These are phyloP conservation scores for Colletotrichum sp. DNA, from an alignment of 2,329 filamentous ascomycete species.

Conservation along the genomic window DNA sequence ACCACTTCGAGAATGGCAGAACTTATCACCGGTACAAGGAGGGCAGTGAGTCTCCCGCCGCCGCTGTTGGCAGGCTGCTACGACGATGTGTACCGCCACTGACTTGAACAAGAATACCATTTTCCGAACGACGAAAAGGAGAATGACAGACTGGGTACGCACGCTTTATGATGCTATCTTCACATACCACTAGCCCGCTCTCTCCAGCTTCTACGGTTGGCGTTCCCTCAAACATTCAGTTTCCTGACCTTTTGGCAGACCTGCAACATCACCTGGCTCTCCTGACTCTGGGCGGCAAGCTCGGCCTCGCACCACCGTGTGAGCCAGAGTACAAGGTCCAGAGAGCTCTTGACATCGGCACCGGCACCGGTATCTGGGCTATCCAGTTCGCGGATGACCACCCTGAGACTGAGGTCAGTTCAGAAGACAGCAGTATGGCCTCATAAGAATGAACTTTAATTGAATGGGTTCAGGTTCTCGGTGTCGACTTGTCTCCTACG, in stretches of 20 bases:
- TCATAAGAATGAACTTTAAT: background rate
- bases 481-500: background rate
- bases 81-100: background rate
- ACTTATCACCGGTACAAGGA: slow-evolving; percentile 24
- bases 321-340: slow-evolving; percentile 22
- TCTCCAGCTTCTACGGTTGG: background rate
- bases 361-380: slow-evolving; percentile 33
- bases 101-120: background rate
- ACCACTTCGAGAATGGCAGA: slow-evolving; percentile 1
- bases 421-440: slow-evolving; percentile 33
- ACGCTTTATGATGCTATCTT: rapidly evolving
- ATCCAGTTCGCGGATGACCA: slow-evolving; percentile 41
- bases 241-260: slow-evolving; percentile 23
- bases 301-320: slow-evolving; percentile 25
- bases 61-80: background rate
- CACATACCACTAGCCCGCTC: background rate
- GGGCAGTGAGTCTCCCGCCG: background rate
- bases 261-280: slow-evolving; percentile 39
- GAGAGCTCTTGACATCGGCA: slow-evolving; percentile 30
- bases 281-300: slow-evolving; percentile 34
- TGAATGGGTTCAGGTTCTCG: background rate
- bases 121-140: slow-evolving; percentile 19
- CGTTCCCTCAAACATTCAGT: background rate
- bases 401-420: slow-evolving; percentile 31
- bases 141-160: slow-evolving; percentile 3